These are phyloP conservation scores for Ilyonectria sp. DNA, from an alignment of 2,329 filamentous ascomycete genomes.

Conservation along the genomic window DNA sequence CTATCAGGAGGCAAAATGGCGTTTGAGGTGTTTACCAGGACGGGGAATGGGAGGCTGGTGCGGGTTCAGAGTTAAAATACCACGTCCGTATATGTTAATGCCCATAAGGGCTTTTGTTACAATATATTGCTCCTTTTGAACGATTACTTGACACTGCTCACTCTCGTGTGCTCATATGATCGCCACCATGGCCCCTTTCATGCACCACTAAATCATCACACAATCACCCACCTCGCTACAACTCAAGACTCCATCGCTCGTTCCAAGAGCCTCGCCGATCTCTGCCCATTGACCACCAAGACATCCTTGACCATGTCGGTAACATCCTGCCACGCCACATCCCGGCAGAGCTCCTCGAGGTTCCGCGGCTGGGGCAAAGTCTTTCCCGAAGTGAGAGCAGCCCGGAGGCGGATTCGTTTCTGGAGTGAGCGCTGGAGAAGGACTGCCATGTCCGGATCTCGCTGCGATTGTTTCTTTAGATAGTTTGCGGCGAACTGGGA, in stretches of 20 bases:
- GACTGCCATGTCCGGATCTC: constrained; percentile 53
- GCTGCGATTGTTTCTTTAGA: constrained; percentile 54
- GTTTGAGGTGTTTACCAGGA: constrained; percentile 36
- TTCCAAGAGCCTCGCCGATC: constrained; percentile 40
- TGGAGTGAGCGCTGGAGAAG: constrained; percentile 53
- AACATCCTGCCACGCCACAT: constrained; percentile 54
- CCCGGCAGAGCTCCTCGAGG: constrained; percentile 53
- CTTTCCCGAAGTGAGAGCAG: not conserved
- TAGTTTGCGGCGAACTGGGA: constrained; percentile 51
- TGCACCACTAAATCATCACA: not conserved
- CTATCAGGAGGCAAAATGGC: constrained; percentile 28
- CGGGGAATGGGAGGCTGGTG: constrained; percentile 32
- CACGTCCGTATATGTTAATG: constrained; percentile 30
- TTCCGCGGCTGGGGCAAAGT: constrained; percentile 40
- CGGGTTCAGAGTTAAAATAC: constrained; percentile 36
- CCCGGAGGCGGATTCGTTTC: constrained; percentile 40
- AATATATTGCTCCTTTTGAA: not conserved
- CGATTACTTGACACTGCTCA: not conserved
- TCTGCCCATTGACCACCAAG: constrained; percentile 46
- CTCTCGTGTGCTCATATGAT: not conserved
- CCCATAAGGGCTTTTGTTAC: not conserved
- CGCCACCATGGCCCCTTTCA: not conserved
- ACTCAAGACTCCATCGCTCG: constrained; percentile 4
- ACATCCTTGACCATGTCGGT: constrained; percentile 51
- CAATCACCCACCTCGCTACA: not conserved